Evolutionary conservation across 2,329 filamentous ascomycete species (phyloP), one percentile per base, ranked within the genome.

Genomic region (Exophiala sideris): DNA sequence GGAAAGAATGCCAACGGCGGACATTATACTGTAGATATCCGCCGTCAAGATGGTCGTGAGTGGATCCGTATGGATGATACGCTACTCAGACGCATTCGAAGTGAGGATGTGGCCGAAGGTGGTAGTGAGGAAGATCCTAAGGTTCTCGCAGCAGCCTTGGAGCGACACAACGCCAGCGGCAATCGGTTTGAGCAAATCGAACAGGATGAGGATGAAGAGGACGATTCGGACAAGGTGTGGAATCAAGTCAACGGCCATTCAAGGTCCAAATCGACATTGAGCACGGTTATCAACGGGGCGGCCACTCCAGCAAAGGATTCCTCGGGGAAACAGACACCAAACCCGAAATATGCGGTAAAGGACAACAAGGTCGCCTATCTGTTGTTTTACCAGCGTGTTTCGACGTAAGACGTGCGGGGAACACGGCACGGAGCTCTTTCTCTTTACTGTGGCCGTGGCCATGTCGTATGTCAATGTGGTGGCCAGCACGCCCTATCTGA

Each of bases 331-430:
- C 82, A 73, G 71, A 83, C 71, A 59, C 76, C 68, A 78, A 83
- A 73, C 42, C 71, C 71, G 52, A 70, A 72, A 70, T 84, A 85
- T 64, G 79, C 79, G 14, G 72, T 88, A 67, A 90, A 89, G 72
- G 92, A 97, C 71, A 96, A 92, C 79, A 96, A 95, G 79, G 92
- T 96, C 54, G 94, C 94, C 3, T 99, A 99, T 73, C 83, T 99
- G 62, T 75, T 99, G 67, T 95, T 99, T 74, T 99, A 99, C 71
- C 87, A 96, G 75, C 84, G 84, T 29, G 57, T 64, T 33, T 47
- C 45, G 33, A 50, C 51, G 33, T 52, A 35, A 54, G 14, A 11
- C 10, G 18, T 21, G 18, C 14, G 8, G 12, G 12, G 20, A 42
- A 10, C 3, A 14, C 21, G n/a, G 10, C 12, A 45, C 12, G 12